Percentiles rank a stretch among this genome's conserved stretches.
These are phyloP conservation scores for Aspergillus panamensis DNA, from an alignment of 495 filamentous ascomycete genomes.

Conservation along the genomic window DNA sequence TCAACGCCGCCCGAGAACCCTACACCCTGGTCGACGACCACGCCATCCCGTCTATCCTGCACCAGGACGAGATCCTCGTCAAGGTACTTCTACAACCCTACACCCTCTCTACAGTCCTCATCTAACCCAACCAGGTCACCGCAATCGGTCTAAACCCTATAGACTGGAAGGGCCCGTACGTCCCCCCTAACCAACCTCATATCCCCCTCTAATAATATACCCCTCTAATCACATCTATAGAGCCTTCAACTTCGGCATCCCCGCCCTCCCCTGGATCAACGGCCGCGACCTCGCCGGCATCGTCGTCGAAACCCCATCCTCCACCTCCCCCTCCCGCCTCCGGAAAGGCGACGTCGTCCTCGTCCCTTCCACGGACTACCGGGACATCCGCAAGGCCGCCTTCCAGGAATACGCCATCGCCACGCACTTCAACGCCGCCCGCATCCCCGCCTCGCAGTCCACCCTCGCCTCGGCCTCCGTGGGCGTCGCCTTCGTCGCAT, in stretches of 20 bases:
- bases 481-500: constrained; percentile 62
- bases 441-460: constrained; percentile 46
- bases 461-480: constrained; percentile 54
- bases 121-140: constrained; percentile 32
- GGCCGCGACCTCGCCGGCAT: constrained; percentile 61
- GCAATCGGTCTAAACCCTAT: constrained; percentile 67
- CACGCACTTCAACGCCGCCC: constrained; percentile 59
- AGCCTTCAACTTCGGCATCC: constrained; percentile 64
- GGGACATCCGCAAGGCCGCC: constrained; percentile 63
- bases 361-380: constrained; percentile 66
- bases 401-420: constrained; percentile 67
- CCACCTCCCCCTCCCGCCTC: constrained; percentile 42
- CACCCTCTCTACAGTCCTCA: too few species aligned
- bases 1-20: constrained; percentile 36
- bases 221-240: constrained; percentile 20
- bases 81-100: constrained; percentile 39
- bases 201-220: too few species aligned
- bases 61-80: constrained; percentile 53
- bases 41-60: constrained; percentile 42
- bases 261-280: constrained; percentile 61
- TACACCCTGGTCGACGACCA: constrained; percentile 46
- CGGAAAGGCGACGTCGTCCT: constrained; percentile 56
- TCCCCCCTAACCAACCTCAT: constrained; percentile 9
- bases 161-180: constrained; percentile 70
- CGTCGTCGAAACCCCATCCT: constrained; percentile 50